Conservation (phyloP, 257 asterid species). For the Nicotiana noctiflora region DNA sequence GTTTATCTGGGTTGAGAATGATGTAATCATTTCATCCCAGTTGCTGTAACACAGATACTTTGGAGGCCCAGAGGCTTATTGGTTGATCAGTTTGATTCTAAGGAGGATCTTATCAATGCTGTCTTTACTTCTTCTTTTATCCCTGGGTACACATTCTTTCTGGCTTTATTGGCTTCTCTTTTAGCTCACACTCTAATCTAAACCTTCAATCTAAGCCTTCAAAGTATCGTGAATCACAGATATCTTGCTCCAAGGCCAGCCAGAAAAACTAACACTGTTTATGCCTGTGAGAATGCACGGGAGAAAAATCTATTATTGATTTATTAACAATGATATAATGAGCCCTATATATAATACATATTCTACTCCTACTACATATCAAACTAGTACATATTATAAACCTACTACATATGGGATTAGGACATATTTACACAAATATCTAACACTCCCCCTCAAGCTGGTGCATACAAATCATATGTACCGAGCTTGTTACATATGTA, state of each 20-base stretch:
- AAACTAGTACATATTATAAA: no score
- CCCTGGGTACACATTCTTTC: constrained; percentile 57
- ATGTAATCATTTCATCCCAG: constrained; percentile 41
- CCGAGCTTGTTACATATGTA: no score
- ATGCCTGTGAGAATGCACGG: no score
- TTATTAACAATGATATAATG: no score
- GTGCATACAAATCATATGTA: no score
- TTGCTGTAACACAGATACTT: constrained; percentile 84
- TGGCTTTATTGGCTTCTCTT: neutral
- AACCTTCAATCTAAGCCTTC: no score
- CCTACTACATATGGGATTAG: no score
- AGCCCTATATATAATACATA: no score
- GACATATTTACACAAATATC: no score
- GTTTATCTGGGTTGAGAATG: constrained; percentile 4
- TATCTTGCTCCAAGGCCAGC: constrained; percentile 98
- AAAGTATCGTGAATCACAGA: constrained; percentile 29
- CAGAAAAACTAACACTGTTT: constrained; percentile 80
- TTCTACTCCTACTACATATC: no score
- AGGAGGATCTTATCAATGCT: constrained; percentile 86
- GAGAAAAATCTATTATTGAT: no score
- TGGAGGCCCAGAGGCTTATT: constrained; percentile 96
- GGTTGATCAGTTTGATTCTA: constrained; percentile 90
- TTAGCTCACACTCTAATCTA: constrained; percentile 3
- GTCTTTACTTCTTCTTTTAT: constrained; percentile 89
- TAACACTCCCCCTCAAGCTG: no score